phyloP scores from a whole-genome alignment of 2,329 filamentous ascomycete species.

The Elsinoe batatas region DNA sequence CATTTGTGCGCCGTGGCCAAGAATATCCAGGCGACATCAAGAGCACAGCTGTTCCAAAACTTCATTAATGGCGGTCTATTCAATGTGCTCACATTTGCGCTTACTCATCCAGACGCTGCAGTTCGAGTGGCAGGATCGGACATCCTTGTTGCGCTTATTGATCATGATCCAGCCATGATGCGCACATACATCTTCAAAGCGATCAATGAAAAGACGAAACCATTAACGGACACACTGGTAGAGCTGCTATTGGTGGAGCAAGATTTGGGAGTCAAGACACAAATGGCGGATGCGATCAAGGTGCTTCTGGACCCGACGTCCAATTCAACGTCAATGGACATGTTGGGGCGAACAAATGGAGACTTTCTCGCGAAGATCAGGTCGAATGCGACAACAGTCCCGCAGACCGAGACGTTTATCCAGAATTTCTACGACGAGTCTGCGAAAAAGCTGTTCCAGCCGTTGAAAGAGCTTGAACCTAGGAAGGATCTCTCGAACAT shows the following conservation, averaged over 20 bases:
- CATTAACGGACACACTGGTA: constrained; percentile 84
- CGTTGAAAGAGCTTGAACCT: constrained; percentile 68
- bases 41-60: constrained; percentile 77
- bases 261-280: constrained; percentile 88
- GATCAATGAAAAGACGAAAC: constrained; percentile 74
- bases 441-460: constrained; percentile 74
- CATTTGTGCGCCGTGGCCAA: constrained; percentile 93
- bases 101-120: constrained; percentile 72
- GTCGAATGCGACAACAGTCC: constrained; percentile 38
- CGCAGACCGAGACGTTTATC: constrained; percentile 77
- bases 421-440: constrained; percentile 84
- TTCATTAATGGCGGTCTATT: constrained; percentile 83
- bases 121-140: constrained; percentile 90
- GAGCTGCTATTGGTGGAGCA: constrained; percentile 84
- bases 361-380: constrained; percentile 59
- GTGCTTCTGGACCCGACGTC: constrained; percentile 71
- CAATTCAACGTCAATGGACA: constrained; percentile 50
- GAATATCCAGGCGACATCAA: constrained; percentile 74
- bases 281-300: constrained; percentile 91
- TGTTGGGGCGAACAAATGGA: constrained; percentile 50
- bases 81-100: constrained; percentile 80
- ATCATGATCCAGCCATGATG: constrained; percentile 92
- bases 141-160: constrained; percentile 85
- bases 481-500: constrained; percentile 46
- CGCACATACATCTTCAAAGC: constrained; percentile 87